These are phyloP conservation scores for Mentha longifolia DNA, from an alignment of 257 asterid species.

Conservation along the genomic window DNA sequence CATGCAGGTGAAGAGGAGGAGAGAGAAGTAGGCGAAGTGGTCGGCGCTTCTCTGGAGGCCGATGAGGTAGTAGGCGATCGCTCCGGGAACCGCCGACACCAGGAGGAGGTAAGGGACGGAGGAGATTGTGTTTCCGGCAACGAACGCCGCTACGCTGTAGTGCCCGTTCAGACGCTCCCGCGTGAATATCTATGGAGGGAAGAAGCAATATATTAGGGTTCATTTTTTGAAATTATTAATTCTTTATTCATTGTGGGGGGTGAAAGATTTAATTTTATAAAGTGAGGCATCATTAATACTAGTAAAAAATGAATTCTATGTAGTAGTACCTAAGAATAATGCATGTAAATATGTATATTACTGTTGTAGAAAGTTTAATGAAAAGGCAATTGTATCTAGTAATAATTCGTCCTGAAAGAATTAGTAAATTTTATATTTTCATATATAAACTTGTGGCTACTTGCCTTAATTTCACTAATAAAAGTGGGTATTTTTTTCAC, in stretches of 20 bases:
- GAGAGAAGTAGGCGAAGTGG: conserved; percentile 45
- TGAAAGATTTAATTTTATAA: too few species aligned
- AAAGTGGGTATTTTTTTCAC: background rate
- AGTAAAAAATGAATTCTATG: too few species aligned
- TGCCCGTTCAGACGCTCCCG: conserved; percentile 48
- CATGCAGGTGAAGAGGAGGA: conserved; percentile 46
- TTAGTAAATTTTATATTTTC: background rate
- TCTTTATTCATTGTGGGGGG: too few species aligned
- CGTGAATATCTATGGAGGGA: conserved; percentile 25
- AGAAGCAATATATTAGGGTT: background rate
- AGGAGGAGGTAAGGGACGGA: conserved; percentile 46
- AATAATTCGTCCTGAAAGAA: too few species aligned
- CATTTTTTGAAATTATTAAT: background rate
- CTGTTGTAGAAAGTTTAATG: too few species aligned
- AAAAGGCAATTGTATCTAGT: too few species aligned
- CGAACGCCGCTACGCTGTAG: conserved; percentile 50
- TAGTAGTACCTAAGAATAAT: too few species aligned
- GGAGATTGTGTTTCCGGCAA: conserved; percentile 51
- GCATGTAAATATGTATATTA: too few species aligned
- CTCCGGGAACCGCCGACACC: conserved; percentile 45
- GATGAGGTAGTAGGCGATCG: conserved; percentile 46
- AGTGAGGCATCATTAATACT: too few species aligned
- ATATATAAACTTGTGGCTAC: too few species aligned
- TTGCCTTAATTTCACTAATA: too few species aligned
- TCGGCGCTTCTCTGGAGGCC: conserved; percentile 43